Percentiles rank a stretch among this genome's conserved stretches.
phyloP scores from a whole-genome alignment of 1,139 yeast species.

The Taiozyma sp. region DNA sequence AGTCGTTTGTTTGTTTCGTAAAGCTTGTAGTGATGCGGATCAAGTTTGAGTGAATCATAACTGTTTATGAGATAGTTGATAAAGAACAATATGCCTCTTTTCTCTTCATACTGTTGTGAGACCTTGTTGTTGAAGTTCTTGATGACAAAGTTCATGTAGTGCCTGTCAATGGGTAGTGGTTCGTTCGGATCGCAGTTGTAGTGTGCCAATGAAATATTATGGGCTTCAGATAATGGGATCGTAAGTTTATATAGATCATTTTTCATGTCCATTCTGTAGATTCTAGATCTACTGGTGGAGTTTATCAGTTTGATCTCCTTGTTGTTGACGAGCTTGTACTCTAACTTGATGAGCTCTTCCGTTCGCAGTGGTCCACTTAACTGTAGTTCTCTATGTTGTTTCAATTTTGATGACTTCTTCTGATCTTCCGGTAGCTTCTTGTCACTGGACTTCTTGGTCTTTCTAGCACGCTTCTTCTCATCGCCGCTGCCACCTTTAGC shows the following conservation, averaged over 20 bases:
- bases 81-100: constrained; percentile 10
- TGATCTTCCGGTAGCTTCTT: neutral
- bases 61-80: constrained; percentile 19
- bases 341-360: constrained; percentile 9
- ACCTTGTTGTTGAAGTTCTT: constrained; percentile 16
- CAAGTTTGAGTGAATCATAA: constrained; percentile 10
- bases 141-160: constrained; percentile 5
- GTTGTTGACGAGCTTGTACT: constrained; percentile 6
- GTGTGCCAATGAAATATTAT: constrained; percentile 1
- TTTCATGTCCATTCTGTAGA: constrained; percentile 12
- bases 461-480: neutral
- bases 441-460: neutral
- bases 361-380: constrained; percentile 3
- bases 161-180: too few relatives aligned
- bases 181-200: neutral
- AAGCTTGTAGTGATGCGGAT: constrained; percentile 11
- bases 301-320: constrained; percentile 15
- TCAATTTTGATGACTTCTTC: neutral
- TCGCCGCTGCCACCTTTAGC: neutral
- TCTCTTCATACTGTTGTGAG: neutral
- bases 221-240: constrained; percentile 13
- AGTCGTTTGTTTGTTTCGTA: constrained; percentile 10
- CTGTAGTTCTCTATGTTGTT: neutral
- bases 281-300: constrained; percentile 14
- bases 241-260: constrained; percentile 13